These are phyloP conservation scores for Penicillium flavigenum DNA, from an alignment of 495 filamentous ascomycete species.

Conservation along the genomic window DNA sequence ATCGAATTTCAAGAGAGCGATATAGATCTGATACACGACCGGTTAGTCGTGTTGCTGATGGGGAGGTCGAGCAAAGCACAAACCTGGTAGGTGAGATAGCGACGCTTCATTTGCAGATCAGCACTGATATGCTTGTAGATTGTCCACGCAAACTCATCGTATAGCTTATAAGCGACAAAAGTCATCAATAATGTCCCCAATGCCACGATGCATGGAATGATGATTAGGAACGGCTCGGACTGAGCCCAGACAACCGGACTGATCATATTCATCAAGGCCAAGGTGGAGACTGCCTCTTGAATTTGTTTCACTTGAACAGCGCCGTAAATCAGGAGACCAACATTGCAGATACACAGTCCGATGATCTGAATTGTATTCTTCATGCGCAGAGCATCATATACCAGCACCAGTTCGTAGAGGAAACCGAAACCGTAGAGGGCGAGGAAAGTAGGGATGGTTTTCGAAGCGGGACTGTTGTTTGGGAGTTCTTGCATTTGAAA, in stretches of 20 bases:
- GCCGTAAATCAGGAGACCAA: slow-evolving; percentile 87
- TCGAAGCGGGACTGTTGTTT: slow-evolving; percentile 44
- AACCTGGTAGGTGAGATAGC: slow-evolving; percentile 96
- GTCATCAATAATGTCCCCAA: slow-evolving; percentile 69
- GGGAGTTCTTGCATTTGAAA: slow-evolving; percentile 68
- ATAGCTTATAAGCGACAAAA: slow-evolving; percentile 86
- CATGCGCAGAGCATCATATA: slow-evolving; percentile 87
- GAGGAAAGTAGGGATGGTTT: slow-evolving; percentile 84
- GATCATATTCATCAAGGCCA: slow-evolving; percentile 41
- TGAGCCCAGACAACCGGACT: slow-evolving; percentile 59
- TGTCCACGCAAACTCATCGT: slow-evolving; percentile 98
- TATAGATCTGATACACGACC: slow-evolving; percentile 73
- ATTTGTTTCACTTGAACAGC: slow-evolving; percentile 91
- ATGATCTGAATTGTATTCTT: slow-evolving; percentile 99
- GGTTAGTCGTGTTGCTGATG: slow-evolving; percentile 27
- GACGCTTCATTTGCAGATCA: slow-evolving; percentile 92
- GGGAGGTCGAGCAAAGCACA: slow-evolving; percentile 15
- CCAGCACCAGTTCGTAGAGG: slow-evolving; percentile 82
- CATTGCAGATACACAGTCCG: slow-evolving; percentile 87
- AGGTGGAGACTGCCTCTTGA: slow-evolving; percentile 58
- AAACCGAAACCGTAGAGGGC: slow-evolving; percentile 97
- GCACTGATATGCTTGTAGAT: slow-evolving; percentile 99
- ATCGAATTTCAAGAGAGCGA: slow-evolving; percentile 96
- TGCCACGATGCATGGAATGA: slow-evolving; percentile 81
- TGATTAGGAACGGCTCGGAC: slow-evolving; percentile 73